Base-by-base conservation (phyloP, 768 basidiomycete genomes). In the Boletus sp. region DNA sequence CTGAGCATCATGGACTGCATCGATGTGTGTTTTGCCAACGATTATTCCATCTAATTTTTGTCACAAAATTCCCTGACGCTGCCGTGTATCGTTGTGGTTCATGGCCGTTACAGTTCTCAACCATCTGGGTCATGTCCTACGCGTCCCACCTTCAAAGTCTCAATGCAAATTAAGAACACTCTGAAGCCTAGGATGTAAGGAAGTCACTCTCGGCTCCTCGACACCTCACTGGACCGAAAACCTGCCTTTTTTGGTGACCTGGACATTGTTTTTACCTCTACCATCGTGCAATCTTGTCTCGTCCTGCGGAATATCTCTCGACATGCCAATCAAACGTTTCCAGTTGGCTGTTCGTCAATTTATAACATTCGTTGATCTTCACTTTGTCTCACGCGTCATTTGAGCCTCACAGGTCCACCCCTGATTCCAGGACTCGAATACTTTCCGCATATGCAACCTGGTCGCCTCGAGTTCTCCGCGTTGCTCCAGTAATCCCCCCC, bases 261-360 rank as follows among this genome's bases (percentile, higher is more conserved):
- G 15, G 15, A 42, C 39, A 18, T 42, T n/a, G 37, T 30, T n/a
- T 20, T 15, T 17, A 33, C 29, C n/a, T 41, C 36, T 28, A 36
- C 53, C 41, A 2, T 41, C 29, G 14, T 36, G 15, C 40, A 2
- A 14, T 17, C 17, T 3, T 14, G 15, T 24, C 20, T 37, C 40
- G 51, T 53, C 52, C 9, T 11, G 10, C 9, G 24, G 30, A 49
- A 37, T 47, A 41, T 49, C 40, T 47, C 50, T n/a, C 11, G 18
- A 48, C 66, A 65, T 56, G 58, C 68, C 57, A 51, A 62, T 60
- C 51, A 64, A 69, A 62, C 65, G 60, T 68, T 69, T 60, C 36
- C 20, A 41, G 36, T 12, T 45, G 57, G 41, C 68, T 52, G 65
- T 64, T 47, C 15, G 49, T 67, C 64, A 48, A 58, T 51, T 65